These are phyloP conservation scores for Candida fluviatilis DNA, from an alignment of 805 yeast genomes.

Conservation along the genomic window DNA sequence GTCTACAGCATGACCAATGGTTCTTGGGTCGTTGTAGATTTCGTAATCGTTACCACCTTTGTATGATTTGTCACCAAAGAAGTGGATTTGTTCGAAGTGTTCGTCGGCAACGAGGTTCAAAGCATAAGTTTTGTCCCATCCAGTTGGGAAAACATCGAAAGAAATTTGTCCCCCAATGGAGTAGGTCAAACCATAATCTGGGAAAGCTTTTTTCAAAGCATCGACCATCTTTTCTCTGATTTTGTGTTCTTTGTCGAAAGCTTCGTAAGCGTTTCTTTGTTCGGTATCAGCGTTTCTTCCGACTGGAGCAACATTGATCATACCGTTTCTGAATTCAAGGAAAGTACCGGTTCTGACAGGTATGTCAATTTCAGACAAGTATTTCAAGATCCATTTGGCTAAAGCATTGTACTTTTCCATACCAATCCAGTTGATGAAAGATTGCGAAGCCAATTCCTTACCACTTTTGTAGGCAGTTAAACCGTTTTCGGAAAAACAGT, in stretches of 20 bases:
- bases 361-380: conserved; percentile 79
- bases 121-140: conserved; percentile 99
- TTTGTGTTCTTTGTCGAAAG: conserved; percentile 72
- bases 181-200: conserved; percentile 84
- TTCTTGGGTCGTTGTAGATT: conserved; percentile 87
- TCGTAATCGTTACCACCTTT: conserved; percentile 99
- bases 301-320: conserved; percentile 96
- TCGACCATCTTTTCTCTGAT: conserved; percentile 81
- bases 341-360: conserved; percentile 99
- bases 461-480: conserved; percentile 95
- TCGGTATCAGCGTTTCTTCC: conserved; percentile 96
- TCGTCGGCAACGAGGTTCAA: conserved; percentile 86
- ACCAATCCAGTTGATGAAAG: conserved; percentile 94
- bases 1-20: conserved; percentile 91
- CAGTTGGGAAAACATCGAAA: conserved; percentile 99
- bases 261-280: conserved; percentile 92
- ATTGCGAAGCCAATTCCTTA: conserved; percentile 82
- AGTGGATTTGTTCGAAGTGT: conserved; percentile 84
- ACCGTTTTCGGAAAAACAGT: conserved; percentile 96
- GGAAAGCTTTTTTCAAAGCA: conserved; percentile 78
- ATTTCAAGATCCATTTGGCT: conserved; percentile 78
- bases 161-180: conserved; percentile 99
- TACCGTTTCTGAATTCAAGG: conserved; percentile 98
- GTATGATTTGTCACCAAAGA: conserved; percentile 97
- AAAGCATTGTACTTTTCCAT: conserved; percentile 89